Percentiles rank a stretch among this genome's conserved stretches.
Evolutionary conservation across 1,284 basidiomycete species (phyloP).

Genomic region (Golubevia pallescens): DNA sequence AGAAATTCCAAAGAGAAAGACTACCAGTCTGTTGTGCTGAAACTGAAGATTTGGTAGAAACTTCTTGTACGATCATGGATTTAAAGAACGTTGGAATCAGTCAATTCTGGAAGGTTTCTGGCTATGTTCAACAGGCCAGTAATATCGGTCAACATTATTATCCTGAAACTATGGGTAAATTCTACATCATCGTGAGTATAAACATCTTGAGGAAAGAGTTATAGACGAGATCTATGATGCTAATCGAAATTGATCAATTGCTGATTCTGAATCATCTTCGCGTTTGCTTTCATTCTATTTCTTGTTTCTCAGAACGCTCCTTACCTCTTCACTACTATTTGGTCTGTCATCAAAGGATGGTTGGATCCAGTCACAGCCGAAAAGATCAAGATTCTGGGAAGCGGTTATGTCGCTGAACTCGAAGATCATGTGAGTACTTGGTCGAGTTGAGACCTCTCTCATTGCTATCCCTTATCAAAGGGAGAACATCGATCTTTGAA

Average conservation of each 20-base stretch:
- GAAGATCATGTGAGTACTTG: conserved; percentile 26
- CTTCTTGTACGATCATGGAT: conserved; percentile 98
- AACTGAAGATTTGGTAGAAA: conserved; percentile 86
- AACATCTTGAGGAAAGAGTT: neutral
- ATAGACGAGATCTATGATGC: no score
- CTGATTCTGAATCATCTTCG: no score
- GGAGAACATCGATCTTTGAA: no score
- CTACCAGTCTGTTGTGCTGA: conserved; percentile 81
- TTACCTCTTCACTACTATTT: conserved; percentile 87
- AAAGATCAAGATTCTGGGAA: conserved; percentile 69
- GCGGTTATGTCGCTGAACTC: conserved; percentile 43
- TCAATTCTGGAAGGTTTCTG: conserved; percentile 89
- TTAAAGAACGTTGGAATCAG: conserved; percentile 80
- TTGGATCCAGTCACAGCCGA: conserved; percentile 90
- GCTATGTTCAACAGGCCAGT: conserved; percentile 82
- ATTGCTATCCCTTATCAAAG: no score
- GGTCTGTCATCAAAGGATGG: conserved; percentile 90
- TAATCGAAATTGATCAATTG: no score
- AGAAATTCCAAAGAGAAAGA: conserved; percentile 75
- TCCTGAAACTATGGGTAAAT: conserved; percentile 84
- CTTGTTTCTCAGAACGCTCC: conserved; percentile 69
- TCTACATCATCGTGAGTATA: conserved; percentile 76
- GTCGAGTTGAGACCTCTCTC: no score
- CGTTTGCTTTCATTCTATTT: neutral
- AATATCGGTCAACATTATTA: conserved; percentile 86